A percentile compares a stretch with the other conserved stretches of the same genome.
Conservation (phyloP, 2,329 filamentous ascomycete species). For the Talaromyces islandicus region DNA sequence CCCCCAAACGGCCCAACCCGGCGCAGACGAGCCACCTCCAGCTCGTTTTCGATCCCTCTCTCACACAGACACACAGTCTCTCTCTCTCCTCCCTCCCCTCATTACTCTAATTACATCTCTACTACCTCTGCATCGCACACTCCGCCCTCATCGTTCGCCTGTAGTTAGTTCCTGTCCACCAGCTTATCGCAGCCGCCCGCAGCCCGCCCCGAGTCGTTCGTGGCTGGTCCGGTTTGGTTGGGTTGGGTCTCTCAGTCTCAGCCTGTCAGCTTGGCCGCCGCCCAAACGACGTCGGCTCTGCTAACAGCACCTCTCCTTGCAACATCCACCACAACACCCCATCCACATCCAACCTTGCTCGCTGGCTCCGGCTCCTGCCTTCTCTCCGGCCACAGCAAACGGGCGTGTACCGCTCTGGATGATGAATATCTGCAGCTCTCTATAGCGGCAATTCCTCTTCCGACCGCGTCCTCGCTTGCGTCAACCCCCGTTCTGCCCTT, state of each 20-base stretch:
- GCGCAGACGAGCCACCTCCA: not conserved
- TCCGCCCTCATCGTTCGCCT: not conserved
- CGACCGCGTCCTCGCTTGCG: constrained; percentile 13
- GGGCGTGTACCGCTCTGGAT: constrained; percentile 8
- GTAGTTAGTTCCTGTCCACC: not conserved
- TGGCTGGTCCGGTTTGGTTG: not conserved
- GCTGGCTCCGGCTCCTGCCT: not conserved
- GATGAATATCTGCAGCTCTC: constrained; percentile 15
- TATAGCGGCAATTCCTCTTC: constrained; percentile 14
- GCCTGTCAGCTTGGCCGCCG: constrained; percentile 4
- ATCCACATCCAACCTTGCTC: not conserved
- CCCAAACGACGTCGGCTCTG: not conserved
- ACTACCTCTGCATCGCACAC: not conserved
- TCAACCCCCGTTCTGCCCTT: constrained; percentile 11
- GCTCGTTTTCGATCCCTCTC: not conserved
- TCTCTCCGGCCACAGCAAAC: constrained; percentile 5
- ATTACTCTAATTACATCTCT: not conserved
- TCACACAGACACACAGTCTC: not conserved
- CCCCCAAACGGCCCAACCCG: not conserved
- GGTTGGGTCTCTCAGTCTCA: not conserved
- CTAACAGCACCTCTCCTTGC: not conserved
- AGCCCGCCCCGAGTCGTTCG: not conserved
- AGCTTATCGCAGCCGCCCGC: not conserved
- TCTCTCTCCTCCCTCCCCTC: not conserved
- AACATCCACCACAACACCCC: not conserved